phyloP scores from a whole-genome alignment of 495 filamentous ascomycete species.

The Talaromyces ruber region DNA sequence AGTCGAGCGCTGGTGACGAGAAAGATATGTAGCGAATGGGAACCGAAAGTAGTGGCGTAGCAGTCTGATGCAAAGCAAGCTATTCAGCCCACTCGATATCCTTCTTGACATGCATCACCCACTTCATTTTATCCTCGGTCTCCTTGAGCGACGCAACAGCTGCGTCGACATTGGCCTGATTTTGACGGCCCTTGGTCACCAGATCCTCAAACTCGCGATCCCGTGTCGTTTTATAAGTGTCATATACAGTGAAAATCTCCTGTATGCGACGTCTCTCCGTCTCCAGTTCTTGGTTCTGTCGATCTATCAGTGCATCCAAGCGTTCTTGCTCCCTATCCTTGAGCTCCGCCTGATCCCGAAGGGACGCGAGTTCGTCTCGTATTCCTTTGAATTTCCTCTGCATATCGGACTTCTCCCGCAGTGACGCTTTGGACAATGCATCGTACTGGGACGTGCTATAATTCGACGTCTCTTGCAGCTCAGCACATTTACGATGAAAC shows the following conservation, averaged over 20 bases:
- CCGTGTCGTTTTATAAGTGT: slow-evolving; percentile 54
- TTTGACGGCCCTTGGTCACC: slow-evolving; percentile 42
- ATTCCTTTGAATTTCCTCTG: slow-evolving; percentile 24
- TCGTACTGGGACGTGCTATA: slow-evolving; percentile 56
- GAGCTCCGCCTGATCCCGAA: slow-evolving; percentile 31
- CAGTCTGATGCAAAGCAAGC: not conserved
- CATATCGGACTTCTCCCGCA: slow-evolving; percentile 45
- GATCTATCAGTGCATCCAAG: slow-evolving; percentile 56
- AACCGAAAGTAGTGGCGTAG: not conserved
- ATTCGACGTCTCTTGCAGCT: slow-evolving; percentile 48
- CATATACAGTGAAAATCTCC: slow-evolving; percentile 44
- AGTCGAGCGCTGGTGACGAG: not conserved
- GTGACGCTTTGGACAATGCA: slow-evolving; percentile 52
- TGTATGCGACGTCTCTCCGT: slow-evolving; percentile 51
- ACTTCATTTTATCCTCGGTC: slow-evolving; percentile 57
- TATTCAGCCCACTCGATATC: slow-evolving; percentile 45
- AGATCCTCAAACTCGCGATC: slow-evolving; percentile 50
- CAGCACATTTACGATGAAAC: slow-evolving; percentile 53
- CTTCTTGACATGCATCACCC: slow-evolving; percentile 57
- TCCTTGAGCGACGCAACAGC: slow-evolving; percentile 51
- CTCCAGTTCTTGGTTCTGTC: slow-evolving; percentile 60
- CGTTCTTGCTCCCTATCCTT: slow-evolving; percentile 50
- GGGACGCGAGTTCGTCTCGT: slow-evolving; percentile 17
- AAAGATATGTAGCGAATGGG: not conserved
- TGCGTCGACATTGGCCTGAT: slow-evolving; percentile 46